These are phyloP conservation scores for Whalleya microplaca DNA, from an alignment of 2,329 filamentous ascomycete species.

Conservation along the genomic window DNA sequence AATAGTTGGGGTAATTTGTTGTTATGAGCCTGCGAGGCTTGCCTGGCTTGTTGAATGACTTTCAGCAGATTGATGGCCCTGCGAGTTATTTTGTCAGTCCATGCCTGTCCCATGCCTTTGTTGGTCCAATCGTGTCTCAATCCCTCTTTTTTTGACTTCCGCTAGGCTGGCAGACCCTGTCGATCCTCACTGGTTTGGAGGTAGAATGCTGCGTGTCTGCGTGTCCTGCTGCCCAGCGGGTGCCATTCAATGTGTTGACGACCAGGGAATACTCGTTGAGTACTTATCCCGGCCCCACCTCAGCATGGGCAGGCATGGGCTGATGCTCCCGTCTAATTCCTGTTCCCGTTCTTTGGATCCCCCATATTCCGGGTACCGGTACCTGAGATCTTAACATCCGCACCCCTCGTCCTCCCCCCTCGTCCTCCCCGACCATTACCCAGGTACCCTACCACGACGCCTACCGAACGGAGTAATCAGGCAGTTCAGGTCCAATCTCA, in stretches of 20 bases:
- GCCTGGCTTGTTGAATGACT: too few relatives aligned
- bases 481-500: slow-evolving; percentile 22
- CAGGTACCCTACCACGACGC: too few relatives aligned
- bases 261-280: slow-evolving; percentile 8
- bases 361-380: slow-evolving; percentile 22
- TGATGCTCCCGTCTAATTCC: slow-evolving; percentile 1
- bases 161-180: slow-evolving; percentile 18
- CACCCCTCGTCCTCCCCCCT: slow-evolving; percentile 2
- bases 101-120: slow-evolving; percentile 8
- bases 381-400: slow-evolving; percentile 25
- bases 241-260: not conserved
- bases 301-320: slow-evolving; percentile 1
- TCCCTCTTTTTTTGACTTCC: slow-evolving; percentile 11
- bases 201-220: not conserved
- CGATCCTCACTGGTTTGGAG: slow-evolving; percentile 8
- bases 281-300: slow-evolving; percentile 7
- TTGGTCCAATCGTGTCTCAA: slow-evolving; percentile 21
- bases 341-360: slow-evolving; percentile 15
- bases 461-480: not conserved
- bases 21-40: slow-evolving; percentile 10
- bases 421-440: slow-evolving; percentile 1
- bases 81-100: slow-evolving; percentile 19
- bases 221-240: too few relatives aligned
- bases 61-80: slow-evolving; percentile 17
- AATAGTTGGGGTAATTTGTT: slow-evolving; percentile 41